A percentile compares a stretch with the other conserved stretches of the same genome.
These are phyloP conservation scores for Blastomyces percursus DNA, from an alignment of 2,329 filamentous ascomycete genomes.

Conservation along the genomic window DNA sequence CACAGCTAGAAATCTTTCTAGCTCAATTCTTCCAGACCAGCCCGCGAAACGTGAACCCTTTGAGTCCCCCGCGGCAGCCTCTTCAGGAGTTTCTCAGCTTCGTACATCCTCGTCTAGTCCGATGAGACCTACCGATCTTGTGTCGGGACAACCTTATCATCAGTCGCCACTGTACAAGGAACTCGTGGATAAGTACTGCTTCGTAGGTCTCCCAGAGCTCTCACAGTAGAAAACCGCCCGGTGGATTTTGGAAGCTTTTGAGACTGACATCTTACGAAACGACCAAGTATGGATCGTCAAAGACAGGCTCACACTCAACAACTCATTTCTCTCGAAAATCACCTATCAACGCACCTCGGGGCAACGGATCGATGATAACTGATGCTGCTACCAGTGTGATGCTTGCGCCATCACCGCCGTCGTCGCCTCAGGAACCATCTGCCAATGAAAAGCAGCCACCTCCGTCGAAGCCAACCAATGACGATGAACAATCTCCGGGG, in stretches of 20 bases:
- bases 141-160: slow-evolving; percentile 54
- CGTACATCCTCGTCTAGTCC: slow-evolving; percentile 1
- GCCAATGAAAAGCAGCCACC: background rate
- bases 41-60: background rate
- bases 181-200: slow-evolving; percentile 97
- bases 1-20: slow-evolving; percentile 16
- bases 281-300: slow-evolving; percentile 5
- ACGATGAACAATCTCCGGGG: slow-evolving; percentile 8
- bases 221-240: slow-evolving; percentile 1
- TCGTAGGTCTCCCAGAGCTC: slow-evolving; percentile 60
- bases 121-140: slow-evolving; percentile 9
- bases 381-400: background rate
- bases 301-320: slow-evolving; percentile 13
- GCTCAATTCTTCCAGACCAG: background rate
- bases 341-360: background rate
- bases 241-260: background rate
- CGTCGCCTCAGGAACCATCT: slow-evolving; percentile 9
- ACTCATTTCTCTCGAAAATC: slow-evolving; percentile 8
- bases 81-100: background rate
- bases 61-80: background rate
- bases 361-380: background rate
- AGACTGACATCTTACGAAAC: background rate
- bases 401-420: slow-evolving; percentile 3
- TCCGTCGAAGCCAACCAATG: background rate
- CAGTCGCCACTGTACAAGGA: slow-evolving; percentile 90